A percentile compares a stretch with the other conserved stretches of the same genome.
Conservation (phyloP, 139 green algal genomes). For the Closterium sp. region DNA sequence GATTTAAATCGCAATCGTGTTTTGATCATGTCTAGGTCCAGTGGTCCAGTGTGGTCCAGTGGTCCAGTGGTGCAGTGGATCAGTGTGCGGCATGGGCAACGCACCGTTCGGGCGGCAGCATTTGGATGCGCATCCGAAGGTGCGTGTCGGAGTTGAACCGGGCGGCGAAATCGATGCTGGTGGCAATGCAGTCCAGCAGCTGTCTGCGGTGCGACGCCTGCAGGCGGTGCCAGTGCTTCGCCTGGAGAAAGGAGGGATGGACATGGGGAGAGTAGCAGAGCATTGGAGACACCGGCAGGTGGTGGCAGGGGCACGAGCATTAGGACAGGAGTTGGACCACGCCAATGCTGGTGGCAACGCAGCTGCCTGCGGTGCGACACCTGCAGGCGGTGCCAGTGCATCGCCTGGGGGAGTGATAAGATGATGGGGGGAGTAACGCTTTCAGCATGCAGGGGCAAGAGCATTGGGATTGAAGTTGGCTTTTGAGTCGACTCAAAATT, state of each 20-base stretch:
- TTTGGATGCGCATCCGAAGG: conserved; percentile 9
- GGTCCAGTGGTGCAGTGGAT: no score
- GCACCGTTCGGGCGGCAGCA: not conserved
- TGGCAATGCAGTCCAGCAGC: conserved; percentile 25
- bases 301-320: no score
- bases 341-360: no score
- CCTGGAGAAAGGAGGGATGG: not conserved
- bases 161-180: conserved; percentile 39
- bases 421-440: not conserved
- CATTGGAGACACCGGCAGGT: no score
- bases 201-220: conserved; percentile 14
- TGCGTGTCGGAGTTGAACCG: conserved; percentile 30
- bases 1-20: no score
- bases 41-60: no score
- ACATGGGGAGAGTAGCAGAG: not conserved
- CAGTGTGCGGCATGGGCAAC: no score
- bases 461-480: no score
- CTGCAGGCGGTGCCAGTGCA: conserved; percentile 25
- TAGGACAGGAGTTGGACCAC: no score
- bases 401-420: conserved; percentile 2
- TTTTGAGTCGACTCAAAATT: no score
- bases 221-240: conserved; percentile 44
- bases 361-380: not conserved
- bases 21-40: no score
- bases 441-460: no score